A percentile compares a stretch with the other conserved stretches of the same genome.
These are phyloP conservation scores for Inga leiocalycina DNA, from an alignment of 306 rosid genomes.

Conservation along the genomic window DNA sequence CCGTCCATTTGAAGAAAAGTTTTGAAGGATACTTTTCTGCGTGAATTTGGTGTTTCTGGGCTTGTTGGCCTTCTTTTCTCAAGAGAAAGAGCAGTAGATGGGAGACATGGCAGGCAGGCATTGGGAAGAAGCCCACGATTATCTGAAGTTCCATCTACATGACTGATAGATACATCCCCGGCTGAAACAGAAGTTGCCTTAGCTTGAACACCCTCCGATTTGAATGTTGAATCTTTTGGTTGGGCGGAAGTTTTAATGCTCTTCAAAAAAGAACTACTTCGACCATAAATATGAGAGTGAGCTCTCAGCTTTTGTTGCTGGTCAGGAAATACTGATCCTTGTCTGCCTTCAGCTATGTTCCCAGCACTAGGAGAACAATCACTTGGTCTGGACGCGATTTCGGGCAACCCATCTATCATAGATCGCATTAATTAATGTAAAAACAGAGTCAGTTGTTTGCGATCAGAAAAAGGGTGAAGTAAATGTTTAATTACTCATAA, in stretches of 20 bases:
- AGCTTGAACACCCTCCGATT: slow-evolving; percentile 21
- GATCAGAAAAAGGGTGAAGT: neutral
- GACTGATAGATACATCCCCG: slow-evolving; percentile 44
- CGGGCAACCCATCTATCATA: slow-evolving; percentile 54
- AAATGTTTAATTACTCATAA: neutral
- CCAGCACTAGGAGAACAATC: slow-evolving; percentile 48
- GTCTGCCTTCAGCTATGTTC: slow-evolving; percentile 30
- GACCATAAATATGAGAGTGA: slow-evolving; percentile 20
- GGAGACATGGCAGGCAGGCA: slow-evolving; percentile 68
- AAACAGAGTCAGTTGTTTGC: neutral
- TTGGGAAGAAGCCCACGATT: slow-evolving; percentile 65
- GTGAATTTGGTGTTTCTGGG: slow-evolving; percentile 53
- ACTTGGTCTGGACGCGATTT: slow-evolving; percentile 47
- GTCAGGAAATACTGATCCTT: slow-evolving; percentile 23
- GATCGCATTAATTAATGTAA: neutral
- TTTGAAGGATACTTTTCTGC: slow-evolving; percentile 62
- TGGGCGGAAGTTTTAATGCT: slow-evolving; percentile 23
- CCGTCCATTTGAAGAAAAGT: slow-evolving; percentile 84
- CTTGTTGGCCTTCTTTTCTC: slow-evolving; percentile 62
- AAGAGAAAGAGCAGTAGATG: slow-evolving; percentile 43
- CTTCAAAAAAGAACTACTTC: slow-evolving; percentile 30
- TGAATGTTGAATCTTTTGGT: slow-evolving; percentile 17
- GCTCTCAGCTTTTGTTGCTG: slow-evolving; percentile 22
- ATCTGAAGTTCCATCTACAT: slow-evolving; percentile 47
- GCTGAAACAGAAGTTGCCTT: slow-evolving; percentile 23